Conservation (phyloP, 2,329 filamentous ascomycete species). For the Colletotrichum caudatum region DNA sequence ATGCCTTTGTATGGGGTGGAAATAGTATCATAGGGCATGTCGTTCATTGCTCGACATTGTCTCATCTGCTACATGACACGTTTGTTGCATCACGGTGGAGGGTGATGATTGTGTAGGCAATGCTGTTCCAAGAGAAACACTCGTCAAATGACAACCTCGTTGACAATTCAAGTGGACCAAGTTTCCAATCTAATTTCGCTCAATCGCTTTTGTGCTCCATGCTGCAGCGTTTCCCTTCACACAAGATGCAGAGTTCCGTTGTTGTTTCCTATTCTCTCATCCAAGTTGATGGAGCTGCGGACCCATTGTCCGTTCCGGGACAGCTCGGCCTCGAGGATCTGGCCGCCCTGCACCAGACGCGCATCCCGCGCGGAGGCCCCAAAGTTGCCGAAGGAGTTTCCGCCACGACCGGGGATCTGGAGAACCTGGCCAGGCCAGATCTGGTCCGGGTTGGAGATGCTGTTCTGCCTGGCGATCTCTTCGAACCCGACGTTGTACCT, state of each 20-base stretch:
- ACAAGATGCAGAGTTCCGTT: conserved; percentile 45
- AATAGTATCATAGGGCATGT: too few relatives aligned
- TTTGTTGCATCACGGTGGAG: too few relatives aligned
- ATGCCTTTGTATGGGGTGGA: too few relatives aligned
- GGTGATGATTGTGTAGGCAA: too few relatives aligned
- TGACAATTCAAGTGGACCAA: neutral
- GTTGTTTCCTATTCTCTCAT: conserved; percentile 52
- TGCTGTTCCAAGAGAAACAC: neutral
- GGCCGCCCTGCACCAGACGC: conserved; percentile 53
- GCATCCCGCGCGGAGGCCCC: conserved; percentile 51
- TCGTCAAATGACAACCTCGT: neutral
- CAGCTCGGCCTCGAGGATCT: conserved; percentile 51
- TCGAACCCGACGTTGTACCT: conserved; percentile 51
- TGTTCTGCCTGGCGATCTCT: conserved; percentile 55
- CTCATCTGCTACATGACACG: neutral
- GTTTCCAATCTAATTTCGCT: conserved; percentile 23
- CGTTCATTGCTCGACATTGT: too few relatives aligned
- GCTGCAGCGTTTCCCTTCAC: neutral
- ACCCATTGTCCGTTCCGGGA: conserved; percentile 49
- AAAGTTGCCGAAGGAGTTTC: conserved; percentile 48
- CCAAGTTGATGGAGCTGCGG: conserved; percentile 48
- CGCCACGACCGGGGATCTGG: conserved; percentile 48
- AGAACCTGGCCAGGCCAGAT: conserved; percentile 58
- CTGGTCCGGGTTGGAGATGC: conserved; percentile 55
- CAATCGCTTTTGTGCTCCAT: conserved; percentile 15